Percentiles rank a stretch among this genome's conserved stretches.
Evolutionary conservation across 2,329 filamentous ascomycete genomes (phyloP).

Genomic region (Tolypocladium sp.): DNA sequence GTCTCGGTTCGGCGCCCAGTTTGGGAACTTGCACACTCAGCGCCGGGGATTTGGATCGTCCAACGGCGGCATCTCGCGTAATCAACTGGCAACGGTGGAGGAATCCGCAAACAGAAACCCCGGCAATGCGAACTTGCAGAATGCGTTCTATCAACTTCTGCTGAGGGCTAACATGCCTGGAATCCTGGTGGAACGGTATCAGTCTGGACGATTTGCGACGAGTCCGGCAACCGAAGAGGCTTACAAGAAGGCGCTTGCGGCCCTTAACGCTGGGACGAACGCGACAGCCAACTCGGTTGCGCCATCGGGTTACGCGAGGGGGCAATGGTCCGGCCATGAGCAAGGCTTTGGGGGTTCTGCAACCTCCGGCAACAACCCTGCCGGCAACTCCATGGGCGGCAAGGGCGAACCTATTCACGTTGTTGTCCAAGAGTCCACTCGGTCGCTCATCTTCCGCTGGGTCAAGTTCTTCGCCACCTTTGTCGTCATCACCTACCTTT

Average conservation of each 20-base stretch:
- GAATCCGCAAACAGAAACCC: slow-evolving; percentile 91
- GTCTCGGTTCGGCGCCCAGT: not conserved
- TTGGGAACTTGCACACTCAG: slow-evolving; percentile 4
- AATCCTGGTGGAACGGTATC: slow-evolving; percentile 84
- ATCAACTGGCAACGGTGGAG: slow-evolving; percentile 75
- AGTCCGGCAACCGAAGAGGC: slow-evolving; percentile 70
- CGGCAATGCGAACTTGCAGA: slow-evolving; percentile 76
- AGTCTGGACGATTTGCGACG: slow-evolving; percentile 74
- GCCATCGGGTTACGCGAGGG: slow-evolving; percentile 12
- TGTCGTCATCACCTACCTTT: slow-evolving; percentile 67
- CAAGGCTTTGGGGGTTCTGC: slow-evolving; percentile 19
- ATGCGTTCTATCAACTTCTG: slow-evolving; percentile 86
- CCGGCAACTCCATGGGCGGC: slow-evolving; percentile 42
- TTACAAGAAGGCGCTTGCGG: slow-evolving; percentile 63
- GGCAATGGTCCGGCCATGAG: slow-evolving; percentile 20
- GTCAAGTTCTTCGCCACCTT: slow-evolving; percentile 79
- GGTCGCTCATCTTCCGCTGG: slow-evolving; percentile 79
- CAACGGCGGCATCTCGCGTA: slow-evolving; percentile 42
- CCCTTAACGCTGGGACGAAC: slow-evolving; percentile 20
- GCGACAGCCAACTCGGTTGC: slow-evolving; percentile 12
- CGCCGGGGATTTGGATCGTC: slow-evolving; percentile 30
- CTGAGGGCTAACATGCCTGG: slow-evolving; percentile 88
- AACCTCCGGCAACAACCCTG: slow-evolving; percentile 8
- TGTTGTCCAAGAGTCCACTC: slow-evolving; percentile 83
- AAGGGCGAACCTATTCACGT: slow-evolving; percentile 89